Percentiles rank a stretch among this genome's conserved stretches.
phyloP scores from a whole-genome alignment of 2,329 filamentous ascomycete species.

The Exutisphaerella laricina region DNA sequence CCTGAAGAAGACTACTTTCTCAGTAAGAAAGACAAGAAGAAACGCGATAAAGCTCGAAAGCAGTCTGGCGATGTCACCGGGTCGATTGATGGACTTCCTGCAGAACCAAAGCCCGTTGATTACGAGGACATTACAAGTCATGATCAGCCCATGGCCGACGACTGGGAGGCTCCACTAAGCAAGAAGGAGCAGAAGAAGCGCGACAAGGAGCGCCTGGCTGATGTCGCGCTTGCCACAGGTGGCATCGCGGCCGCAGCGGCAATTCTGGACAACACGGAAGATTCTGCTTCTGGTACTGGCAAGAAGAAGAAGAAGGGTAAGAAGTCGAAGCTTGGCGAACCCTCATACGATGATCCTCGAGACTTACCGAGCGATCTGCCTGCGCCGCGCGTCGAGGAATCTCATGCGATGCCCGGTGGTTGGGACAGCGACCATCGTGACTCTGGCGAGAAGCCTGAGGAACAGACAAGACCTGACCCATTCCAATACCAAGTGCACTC shows the following conservation, averaged over 20 bases:
- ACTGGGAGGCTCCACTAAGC: conserved; percentile 30
- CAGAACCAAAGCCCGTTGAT: conserved; percentile 1
- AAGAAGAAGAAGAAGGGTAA: conserved; percentile 36
- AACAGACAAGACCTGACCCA: conserved; percentile 12
- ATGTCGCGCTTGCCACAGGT: conserved; percentile 25
- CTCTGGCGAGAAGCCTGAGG: conserved; percentile 23
- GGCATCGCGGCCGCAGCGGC: conserved; percentile 25
- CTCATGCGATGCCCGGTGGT: conserved; percentile 25
- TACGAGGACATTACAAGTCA: not conserved
- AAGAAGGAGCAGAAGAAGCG: conserved; percentile 37
- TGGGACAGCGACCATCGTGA: conserved; percentile 22
- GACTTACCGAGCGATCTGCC: conserved; percentile 10
- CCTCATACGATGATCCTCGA: conserved; percentile 32
- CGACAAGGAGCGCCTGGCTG: conserved; percentile 39
- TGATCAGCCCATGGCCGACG: conserved; percentile 1
- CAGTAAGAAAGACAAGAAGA: conserved; percentile 49
- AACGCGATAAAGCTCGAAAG: conserved; percentile 35
- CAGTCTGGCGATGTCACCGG: conserved; percentile 16
- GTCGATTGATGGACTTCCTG: not conserved
- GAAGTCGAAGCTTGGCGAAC: conserved; percentile 32
- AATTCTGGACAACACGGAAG: conserved; percentile 19
- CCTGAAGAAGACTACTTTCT: conserved; percentile 20
- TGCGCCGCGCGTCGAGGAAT: conserved; percentile 5
- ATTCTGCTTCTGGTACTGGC: conserved; percentile 17
- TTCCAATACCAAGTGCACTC: conserved; percentile 21